A percentile compares a stretch with the other conserved stretches of the same genome.
phyloP scores from a whole-genome alignment of 2,329 filamentous ascomycete genomes.

The Pseudogymnoascus sp. region DNA sequence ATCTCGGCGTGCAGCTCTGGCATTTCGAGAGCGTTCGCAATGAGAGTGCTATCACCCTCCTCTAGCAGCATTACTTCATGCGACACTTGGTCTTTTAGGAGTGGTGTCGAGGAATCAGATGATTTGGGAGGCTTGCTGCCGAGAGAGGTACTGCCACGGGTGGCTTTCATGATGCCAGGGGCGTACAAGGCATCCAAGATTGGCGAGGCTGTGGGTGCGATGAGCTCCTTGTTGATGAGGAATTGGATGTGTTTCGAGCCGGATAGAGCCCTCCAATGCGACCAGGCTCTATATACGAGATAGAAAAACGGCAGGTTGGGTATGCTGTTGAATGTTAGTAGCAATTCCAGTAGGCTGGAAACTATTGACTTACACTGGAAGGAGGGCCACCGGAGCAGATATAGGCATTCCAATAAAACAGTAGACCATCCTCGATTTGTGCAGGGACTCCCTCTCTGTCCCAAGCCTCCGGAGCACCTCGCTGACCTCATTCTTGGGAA shows the following conservation, averaged over 20 bases:
- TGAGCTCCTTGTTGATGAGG: conserved; percentile 63
- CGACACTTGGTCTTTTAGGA: conserved; percentile 17
- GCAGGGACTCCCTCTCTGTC: conserved; percentile 70
- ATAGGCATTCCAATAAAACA: conserved; percentile 78
- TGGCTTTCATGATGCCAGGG: conserved; percentile 13
- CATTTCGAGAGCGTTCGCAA: conserved; percentile 54
- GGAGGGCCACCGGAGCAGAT: conserved; percentile 68
- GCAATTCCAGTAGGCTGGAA: background rate
- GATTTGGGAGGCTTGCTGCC: background rate
- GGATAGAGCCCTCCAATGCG: conserved; percentile 76
- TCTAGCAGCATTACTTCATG: conserved; percentile 37
- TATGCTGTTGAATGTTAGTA: conserved; percentile 45
- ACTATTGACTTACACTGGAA: conserved; percentile 64
- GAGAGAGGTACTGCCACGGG: conserved; percentile 8
- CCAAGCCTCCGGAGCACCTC: conserved; percentile 61
- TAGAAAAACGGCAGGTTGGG: conserved; percentile 98
- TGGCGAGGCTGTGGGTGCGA: conserved; percentile 56
- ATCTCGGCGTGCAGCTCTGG: conserved; percentile 65
- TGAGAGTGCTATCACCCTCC: conserved; percentile 44
- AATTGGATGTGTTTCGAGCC: conserved; percentile 82
- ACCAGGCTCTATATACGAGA: conserved; percentile 82
- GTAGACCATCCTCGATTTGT: conserved; percentile 69
- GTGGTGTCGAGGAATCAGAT: conserved; percentile 20
- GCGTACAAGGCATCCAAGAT: conserved; percentile 67
- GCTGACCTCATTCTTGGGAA: conserved; percentile 55